Evolutionary conservation across 2,329 filamentous ascomycete genomes (phyloP), one percentile per base, ranked within the genome.

Genomic region (Dendrostoma leiphaemia): DNA sequence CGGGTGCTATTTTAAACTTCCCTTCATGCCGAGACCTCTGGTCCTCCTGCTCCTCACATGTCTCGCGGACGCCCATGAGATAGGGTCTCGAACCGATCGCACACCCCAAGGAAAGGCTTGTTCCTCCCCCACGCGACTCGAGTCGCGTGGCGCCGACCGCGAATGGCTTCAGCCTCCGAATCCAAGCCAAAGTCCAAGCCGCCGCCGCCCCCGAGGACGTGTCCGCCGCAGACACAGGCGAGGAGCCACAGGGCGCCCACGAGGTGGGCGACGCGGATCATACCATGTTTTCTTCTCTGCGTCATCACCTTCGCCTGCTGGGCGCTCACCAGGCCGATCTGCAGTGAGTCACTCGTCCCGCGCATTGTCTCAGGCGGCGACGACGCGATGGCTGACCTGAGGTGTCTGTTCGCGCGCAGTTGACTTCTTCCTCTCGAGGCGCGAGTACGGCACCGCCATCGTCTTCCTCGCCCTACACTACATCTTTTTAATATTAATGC

Each of bases 381-480:
- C 13, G 15, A 17, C 23, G 31, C n/a, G 8, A n/a, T 10, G n/a
- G 24, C 55, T 47, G 38, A 52, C 44, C 40, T 10, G 19, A 5
- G 46, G 29, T n/a, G 6, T 35, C n/a, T 17, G 3, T 17, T 13
- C n/a, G 3, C 28, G 54, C 21, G 53, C 64, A 90, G 89, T 93
- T 61, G 74, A 88, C 62, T 92, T 90, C 66, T 80, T 96, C 43
- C 75, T 91, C 58, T 69, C 64, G 43, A 67, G 64, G 68, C 70
- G 65, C 71, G 80, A 74, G 65, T 57, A 73, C 55, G 79, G 81
- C 51, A 73, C 84, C 28, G 90, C 85, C 38, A 80, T 87, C 54
- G 83, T 82, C 12, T 81, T 96, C 53, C 75, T 96, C 41, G 80
- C 84, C 26, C 70, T 92, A 23, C 91, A 90, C 71, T 88, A 88